Percentiles rank a stretch among this genome's conserved stretches.
Conservation (phyloP, 768 basidiomycete genomes). For the Lyophyllum semitale region DNA sequence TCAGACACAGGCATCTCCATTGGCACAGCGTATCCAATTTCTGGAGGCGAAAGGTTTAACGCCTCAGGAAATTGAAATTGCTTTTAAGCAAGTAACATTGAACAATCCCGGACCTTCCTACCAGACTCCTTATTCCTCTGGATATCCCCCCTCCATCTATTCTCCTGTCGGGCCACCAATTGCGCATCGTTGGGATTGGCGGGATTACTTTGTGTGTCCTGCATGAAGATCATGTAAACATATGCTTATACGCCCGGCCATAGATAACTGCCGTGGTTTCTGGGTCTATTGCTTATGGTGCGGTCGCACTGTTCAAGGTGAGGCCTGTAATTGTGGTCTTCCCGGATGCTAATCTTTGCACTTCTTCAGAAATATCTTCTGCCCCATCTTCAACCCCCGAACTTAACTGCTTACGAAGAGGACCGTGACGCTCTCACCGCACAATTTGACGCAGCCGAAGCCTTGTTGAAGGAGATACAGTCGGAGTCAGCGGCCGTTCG, state of each 20-base stretch:
- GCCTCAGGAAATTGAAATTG: slow-evolving; percentile 81
- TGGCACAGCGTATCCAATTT: slow-evolving; percentile 88
- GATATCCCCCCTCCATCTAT: slow-evolving; percentile 45
- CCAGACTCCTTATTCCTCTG: slow-evolving; percentile 35
- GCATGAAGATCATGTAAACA: slow-evolving; percentile 14
- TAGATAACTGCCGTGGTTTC: slow-evolving; percentile 94
- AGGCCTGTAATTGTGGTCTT: slow-evolving; percentile 14
- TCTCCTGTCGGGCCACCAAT: slow-evolving; percentile 37
- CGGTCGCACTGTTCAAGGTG: slow-evolving; percentile 78
- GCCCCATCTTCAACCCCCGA: slow-evolving; percentile 89
- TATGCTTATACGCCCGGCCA: slow-evolving; percentile 20
- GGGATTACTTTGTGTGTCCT: slow-evolving; percentile 88
- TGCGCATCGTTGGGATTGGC: slow-evolving; percentile 80
- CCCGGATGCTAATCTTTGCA: slow-evolving; percentile 4
- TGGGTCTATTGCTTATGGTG: slow-evolving; percentile 81
- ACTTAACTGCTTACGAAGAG: slow-evolving; percentile 84
- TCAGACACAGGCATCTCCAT: slow-evolving; percentile 75
- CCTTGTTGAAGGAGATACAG: slow-evolving; percentile 78
- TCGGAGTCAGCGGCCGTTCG: slow-evolving; percentile 73
- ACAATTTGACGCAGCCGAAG: slow-evolving; percentile 89
- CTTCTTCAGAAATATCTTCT: slow-evolving; percentile 79
- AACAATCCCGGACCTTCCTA: slow-evolving; percentile 17
- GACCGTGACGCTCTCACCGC: slow-evolving; percentile 83
- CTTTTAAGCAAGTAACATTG: slow-evolving; percentile 64
- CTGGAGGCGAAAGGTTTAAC: slow-evolving; percentile 94